Base-by-base conservation (phyloP, 2,329 filamentous ascomycete genomes). In the Phyllosticta paracitricarpa region DNA sequence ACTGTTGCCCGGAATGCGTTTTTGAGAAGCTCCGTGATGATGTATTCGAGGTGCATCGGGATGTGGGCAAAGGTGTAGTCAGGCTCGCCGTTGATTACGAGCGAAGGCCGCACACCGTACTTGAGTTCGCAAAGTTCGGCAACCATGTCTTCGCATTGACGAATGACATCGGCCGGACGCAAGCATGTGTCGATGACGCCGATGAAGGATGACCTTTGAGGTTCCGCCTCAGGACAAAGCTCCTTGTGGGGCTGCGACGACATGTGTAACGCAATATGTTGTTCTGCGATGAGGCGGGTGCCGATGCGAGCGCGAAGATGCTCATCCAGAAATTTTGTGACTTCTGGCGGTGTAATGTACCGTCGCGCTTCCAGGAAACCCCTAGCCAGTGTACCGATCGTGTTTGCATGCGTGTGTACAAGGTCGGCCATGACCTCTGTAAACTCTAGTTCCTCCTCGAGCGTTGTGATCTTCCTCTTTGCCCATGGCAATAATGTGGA, bases 51-150 rank as follows among this genome's bases (percentile, higher is more conserved):
- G 73, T 99, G 94, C 72, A 96, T 94, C 14, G 94, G 94, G 8
- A 99, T 87, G 70, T 95, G 94, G 22, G 93, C 91, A 70, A 99
- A 96, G 0, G 86, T 87, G n/a, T 92, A 91, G 58, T 89, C 86
- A 0, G 89, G 86, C 71, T 95, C 88, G 65, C 94, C 94, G 66
- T 92, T 89, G 68, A 99, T 88, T 55, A 87, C 77, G 68, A 96
- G 82, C 2, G 81, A 82, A 0, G 94, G 94, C 0, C 94, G 84
- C 1, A 95, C 85, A 58, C 94, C 94, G 70, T 99, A 99, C 64
- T 94, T 93, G 40, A 97, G 82, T 78, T 97, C 94, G 77, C 93
- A 97, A 64, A 97, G 96, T 70, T 97, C 94, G 51, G 89, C 90
- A 0, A 99, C 94, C 64, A 94, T 95, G 63, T 87, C 86, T 58